These are phyloP conservation scores for Lichtheimia hyalospora DNA, from an alignment of 371 early-diverging fungal genomes.

Conservation along the genomic window DNA sequence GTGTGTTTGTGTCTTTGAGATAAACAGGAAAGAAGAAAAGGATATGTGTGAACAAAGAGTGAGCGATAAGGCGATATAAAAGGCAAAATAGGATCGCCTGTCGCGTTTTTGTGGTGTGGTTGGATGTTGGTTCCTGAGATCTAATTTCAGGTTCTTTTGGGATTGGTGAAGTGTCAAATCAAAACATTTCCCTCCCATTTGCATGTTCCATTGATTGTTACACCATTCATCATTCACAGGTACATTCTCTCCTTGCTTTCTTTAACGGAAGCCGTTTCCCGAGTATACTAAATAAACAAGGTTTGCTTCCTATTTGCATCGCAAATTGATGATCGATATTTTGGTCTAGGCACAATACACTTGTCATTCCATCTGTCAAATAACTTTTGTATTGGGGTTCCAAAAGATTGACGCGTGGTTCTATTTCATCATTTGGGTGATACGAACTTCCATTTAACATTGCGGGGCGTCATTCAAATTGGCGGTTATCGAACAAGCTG, in stretches of 20 bases:
- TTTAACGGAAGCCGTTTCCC: too few species aligned
- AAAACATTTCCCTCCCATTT: not conserved
- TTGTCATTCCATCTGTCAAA: not conserved
- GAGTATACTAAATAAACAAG: not conserved
- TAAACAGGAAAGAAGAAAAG: not conserved
- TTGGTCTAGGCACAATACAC: not conserved
- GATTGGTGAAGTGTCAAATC: constrained; percentile 2
- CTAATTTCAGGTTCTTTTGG: not conserved
- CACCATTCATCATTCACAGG: not conserved
- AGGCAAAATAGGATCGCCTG: too few species aligned
- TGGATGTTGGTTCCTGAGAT: constrained; percentile 1
- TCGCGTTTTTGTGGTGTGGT: not conserved
- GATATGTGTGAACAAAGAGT: constrained; percentile 1
- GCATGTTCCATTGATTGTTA: not conserved
- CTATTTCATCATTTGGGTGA: too few species aligned
- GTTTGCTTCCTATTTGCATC: not conserved
- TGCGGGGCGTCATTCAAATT: too few species aligned
- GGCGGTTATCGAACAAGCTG: too few species aligned
- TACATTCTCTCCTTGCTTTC: too few species aligned
- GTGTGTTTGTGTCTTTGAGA: not conserved
- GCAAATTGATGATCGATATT: not conserved
- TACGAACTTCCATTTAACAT: too few species aligned
- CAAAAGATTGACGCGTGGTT: too few species aligned
- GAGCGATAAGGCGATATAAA: not conserved
- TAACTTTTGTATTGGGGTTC: too few species aligned